phyloP scores from a whole-genome alignment of 768 basidiomycete species.

The Pulveroboletus sp. region DNA sequence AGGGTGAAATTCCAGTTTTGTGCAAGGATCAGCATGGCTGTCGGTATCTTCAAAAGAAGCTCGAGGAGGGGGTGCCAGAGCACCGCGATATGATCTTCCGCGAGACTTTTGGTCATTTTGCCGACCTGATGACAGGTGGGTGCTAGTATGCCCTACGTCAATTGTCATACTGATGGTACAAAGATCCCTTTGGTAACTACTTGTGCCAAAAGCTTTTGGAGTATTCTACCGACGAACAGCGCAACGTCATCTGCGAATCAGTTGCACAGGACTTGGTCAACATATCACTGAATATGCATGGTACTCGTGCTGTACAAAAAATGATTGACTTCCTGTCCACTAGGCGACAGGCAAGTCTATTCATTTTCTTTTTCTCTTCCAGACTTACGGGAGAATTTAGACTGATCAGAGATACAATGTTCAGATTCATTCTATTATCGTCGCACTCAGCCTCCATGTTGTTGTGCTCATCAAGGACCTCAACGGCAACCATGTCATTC shows the following conservation, averaged over 20 bases:
- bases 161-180: neutral
- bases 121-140: conserved; percentile 95
- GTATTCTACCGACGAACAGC: conserved; percentile 95
- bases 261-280: conserved; percentile 96
- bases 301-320: conserved; percentile 98
- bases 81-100: conserved; percentile 99
- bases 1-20: conserved; percentile 87
- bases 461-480: conserved; percentile 99
- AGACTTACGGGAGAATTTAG: conserved; percentile 56
- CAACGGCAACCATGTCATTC: conserved; percentile 96
- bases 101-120: conserved; percentile 96
- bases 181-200: conserved; percentile 99
- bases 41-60: conserved; percentile 96
- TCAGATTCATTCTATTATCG: conserved; percentile 95
- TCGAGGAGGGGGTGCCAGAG: conserved; percentile 92
- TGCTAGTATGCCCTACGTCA: conserved; percentile 5
- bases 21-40: conserved; percentile 99
- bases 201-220: conserved; percentile 97
- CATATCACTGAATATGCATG: conserved; percentile 99
- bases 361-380: conserved; percentile 35
- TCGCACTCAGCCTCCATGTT: conserved; percentile 94
- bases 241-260: conserved; percentile 94
- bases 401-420: conserved; percentile 77
- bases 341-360: conserved; percentile 75
- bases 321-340: conserved; percentile 99